Conservation (phyloP, 352 stramenopile genomes). For the Thalassiosira allenii region DNA sequence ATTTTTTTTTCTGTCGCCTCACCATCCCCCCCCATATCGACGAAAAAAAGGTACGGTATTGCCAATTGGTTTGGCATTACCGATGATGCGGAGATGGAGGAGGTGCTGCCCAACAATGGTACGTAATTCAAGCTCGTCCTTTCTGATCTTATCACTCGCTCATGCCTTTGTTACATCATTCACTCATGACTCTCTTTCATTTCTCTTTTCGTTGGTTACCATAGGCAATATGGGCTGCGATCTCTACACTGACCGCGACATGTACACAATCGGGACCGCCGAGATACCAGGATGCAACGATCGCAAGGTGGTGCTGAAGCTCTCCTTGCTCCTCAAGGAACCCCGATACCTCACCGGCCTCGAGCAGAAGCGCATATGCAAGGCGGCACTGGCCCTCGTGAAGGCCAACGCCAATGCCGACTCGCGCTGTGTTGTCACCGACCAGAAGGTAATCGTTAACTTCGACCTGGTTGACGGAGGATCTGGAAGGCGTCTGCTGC, state of each 20-base stretch:
- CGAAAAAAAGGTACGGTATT: no score
- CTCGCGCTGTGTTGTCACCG: constrained; percentile 43
- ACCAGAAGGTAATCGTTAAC: constrained; percentile 42
- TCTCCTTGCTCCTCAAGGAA: background rate
- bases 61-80: constrained; percentile 65
- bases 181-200: background rate
- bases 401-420: constrained; percentile 22
- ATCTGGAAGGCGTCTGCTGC: no score
- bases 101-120: constrained; percentile 62
- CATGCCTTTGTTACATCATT: background rate
- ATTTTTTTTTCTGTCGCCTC: no score
- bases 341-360: constrained; percentile 18
- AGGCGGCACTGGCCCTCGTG: constrained; percentile 37
- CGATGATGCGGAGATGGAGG: constrained; percentile 44
- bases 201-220: background rate
- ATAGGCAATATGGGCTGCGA: constrained; percentile 38
- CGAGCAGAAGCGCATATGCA: constrained; percentile 54
- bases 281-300: constrained; percentile 50
- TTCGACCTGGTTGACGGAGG: no score
- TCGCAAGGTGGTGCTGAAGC: constrained; percentile 20
- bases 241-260: constrained; percentile 37
- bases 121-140: no score
- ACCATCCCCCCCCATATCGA: no score
- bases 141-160: no score
- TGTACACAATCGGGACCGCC: constrained; percentile 36